Evolutionary conservation across 129 eudicot species (phyloP), one percentile per base, ranked within the genome.

Genomic region (Calendula officinalis): DNA sequence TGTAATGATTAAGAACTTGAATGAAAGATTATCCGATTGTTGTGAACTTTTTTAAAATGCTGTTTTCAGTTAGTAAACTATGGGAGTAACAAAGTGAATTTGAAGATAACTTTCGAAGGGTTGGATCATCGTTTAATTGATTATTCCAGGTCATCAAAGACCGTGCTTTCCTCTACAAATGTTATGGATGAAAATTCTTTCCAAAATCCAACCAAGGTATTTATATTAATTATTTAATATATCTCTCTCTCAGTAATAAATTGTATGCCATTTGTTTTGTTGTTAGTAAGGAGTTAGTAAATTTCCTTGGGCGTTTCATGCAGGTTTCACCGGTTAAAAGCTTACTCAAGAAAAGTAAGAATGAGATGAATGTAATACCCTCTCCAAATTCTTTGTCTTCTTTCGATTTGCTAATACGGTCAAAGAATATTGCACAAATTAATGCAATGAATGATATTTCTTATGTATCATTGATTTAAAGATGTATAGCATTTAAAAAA

Each of bases 121-220:
- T 13, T 86, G 58, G 87, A 79, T 62, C 44, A 37, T 42, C 48
- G 69, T 13, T 70, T 74, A 32, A 63, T 80, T 17, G 75, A 75
- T 15, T 47, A 68, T 56, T 39, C 57, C 1, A 83, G 75, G 47
- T 80, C 90, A 41, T 73, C 63, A 53, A 78, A 60, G 68, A 78
- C 90, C 17, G 76, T 78, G 41, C 78, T 94, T 15, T 73, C 85
- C 13, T 94, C 97, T 49, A 47, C 47, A 8, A 82, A 74, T 71
- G 74, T 73, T 54, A 78, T 66, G 81, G 97, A 84, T 75, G 97
- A 91, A 63, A 91, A 91, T 76, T 80, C 94, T 11, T 84, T 91
- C 73, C 66, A 68, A 47, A 60, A 74, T 50, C 96, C 97, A 58
- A 75, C 56, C 30, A 91, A 91, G 95, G 97, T 91, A 80, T 40